Conservation (phyloP, 768 basidiomycete genomes). For the Boletus reticuloceps region DNA sequence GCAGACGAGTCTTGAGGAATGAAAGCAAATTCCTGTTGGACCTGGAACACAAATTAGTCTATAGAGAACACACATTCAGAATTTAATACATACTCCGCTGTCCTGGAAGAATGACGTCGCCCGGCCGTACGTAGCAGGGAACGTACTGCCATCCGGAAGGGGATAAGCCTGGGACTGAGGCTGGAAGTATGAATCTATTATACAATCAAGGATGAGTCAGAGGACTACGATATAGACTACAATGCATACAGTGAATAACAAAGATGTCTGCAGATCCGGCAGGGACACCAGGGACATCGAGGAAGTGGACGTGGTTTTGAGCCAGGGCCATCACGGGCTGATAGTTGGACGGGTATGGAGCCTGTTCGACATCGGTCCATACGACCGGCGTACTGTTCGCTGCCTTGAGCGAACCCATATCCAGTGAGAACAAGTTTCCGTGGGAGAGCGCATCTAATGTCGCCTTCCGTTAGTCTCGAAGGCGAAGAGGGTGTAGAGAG, state of each 20-base stretch:
- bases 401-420: constrained; percentile 63
- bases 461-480: constrained; percentile 5
- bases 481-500: not conserved
- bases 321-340: constrained; percentile 77
- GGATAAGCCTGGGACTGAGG: constrained; percentile 61
- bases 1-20: constrained; percentile 70
- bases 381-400: constrained; percentile 55
- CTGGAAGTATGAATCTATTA: constrained; percentile 75
- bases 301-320: constrained; percentile 84
- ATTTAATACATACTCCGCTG: constrained; percentile 40
- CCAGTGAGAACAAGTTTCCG: constrained; percentile 62
- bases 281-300: constrained; percentile 63
- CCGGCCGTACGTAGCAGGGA: constrained; percentile 70
- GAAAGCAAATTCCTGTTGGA: constrained; percentile 75
- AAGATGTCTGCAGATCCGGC: constrained; percentile 76
- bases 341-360: constrained; percentile 59
- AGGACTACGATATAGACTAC: not conserved
- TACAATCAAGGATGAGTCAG: not conserved
- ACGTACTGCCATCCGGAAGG: constrained; percentile 40
- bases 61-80: not conserved
- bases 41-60: constrained; percentile 31
- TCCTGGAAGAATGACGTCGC: constrained; percentile 67
- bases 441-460: constrained; percentile 65
- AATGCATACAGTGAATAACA: constrained; percentile 80
- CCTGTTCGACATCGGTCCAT: constrained; percentile 63